These are phyloP conservation scores for Pelargonium citronellum DNA, from an alignment of 441 rosid species.

Conservation along the genomic window DNA sequence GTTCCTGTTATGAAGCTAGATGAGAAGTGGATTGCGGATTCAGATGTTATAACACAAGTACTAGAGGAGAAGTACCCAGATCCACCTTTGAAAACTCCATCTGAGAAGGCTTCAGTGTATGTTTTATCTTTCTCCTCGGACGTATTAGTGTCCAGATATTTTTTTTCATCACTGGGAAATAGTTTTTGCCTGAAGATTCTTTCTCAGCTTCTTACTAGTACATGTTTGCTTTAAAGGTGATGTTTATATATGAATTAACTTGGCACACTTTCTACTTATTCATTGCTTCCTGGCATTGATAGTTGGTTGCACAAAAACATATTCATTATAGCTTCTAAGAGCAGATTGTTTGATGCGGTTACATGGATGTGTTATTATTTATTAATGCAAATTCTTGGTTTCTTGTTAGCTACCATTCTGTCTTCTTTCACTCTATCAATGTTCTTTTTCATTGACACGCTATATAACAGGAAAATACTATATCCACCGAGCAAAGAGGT, in stretches of 20 bases:
- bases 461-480: too few relatives aligned
- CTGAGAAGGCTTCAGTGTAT: slow-evolving; percentile 82
- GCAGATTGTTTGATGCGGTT: not conserved
- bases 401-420: not conserved
- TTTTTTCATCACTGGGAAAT: not conserved
- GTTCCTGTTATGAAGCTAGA: slow-evolving; percentile 77
- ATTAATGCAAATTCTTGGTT: not conserved
- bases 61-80: slow-evolving; percentile 82
- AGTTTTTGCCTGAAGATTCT: not conserved
- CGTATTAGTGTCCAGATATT: not conserved
- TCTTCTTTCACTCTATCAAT: not conserved
- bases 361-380: not conserved
- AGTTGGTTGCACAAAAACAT: not conserved
- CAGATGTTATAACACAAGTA: slow-evolving; percentile 74
- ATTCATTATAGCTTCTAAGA: not conserved
- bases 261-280: not conserved
- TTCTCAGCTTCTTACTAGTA: too few relatives aligned
- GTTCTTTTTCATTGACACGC: not conserved
- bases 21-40: slow-evolving; percentile 89
- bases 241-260: not conserved
- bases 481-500: too few relatives aligned
- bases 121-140: slow-evolving; percentile 14
- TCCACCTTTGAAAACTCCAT: slow-evolving; percentile 67
- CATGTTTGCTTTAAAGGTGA: too few relatives aligned
- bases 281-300: not conserved